A percentile compares a stretch with the other conserved stretches of the same genome.
Conservation (phyloP, 2,329 filamentous ascomycete species). For the Fusarium brachygibbosum region DNA sequence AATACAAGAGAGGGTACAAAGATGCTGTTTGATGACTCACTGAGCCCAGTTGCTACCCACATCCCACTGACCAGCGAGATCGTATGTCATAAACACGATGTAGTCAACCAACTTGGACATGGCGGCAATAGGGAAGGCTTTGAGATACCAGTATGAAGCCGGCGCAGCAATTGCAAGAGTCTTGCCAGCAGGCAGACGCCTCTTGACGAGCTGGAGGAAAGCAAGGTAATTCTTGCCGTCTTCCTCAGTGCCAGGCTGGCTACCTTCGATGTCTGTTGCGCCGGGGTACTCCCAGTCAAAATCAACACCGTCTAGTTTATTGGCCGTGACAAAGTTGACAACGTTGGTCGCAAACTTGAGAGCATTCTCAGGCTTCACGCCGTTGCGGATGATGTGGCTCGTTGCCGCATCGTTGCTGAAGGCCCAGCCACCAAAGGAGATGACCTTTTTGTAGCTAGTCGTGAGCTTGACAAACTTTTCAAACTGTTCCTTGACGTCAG, state of each 20-base stretch:
- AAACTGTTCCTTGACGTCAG: neutral
- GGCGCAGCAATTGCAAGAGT: constrained; percentile 51
- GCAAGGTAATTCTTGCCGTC: constrained; percentile 36
- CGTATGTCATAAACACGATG: constrained; percentile 44
- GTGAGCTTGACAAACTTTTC: neutral
- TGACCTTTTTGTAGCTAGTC: neutral
- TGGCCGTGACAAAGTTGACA: constrained; percentile 54
- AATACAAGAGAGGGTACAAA: too few relatives aligned
- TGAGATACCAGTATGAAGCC: constrained; percentile 54
- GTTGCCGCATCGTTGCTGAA: neutral
- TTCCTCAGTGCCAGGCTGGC: constrained; percentile 46
- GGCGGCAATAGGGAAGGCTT: constrained; percentile 47
- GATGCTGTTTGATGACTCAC: too few relatives aligned
- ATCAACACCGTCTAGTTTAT: constrained; percentile 58
- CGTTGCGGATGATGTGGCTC: neutral
- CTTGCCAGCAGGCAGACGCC: constrained; percentile 16
- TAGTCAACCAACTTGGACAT: constrained; percentile 51
- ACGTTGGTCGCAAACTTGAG: constrained; percentile 51
- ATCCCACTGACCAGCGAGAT: constrained; percentile 17
- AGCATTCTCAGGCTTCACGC: neutral
- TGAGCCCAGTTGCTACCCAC: neutral
- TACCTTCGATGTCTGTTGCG: constrained; percentile 44
- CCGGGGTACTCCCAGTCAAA: constrained; percentile 60
- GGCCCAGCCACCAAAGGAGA: neutral
- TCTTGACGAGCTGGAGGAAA: constrained; percentile 6